Base-by-base conservation (phyloP, 208 protist species). In the Porcisia deanei region DNA sequence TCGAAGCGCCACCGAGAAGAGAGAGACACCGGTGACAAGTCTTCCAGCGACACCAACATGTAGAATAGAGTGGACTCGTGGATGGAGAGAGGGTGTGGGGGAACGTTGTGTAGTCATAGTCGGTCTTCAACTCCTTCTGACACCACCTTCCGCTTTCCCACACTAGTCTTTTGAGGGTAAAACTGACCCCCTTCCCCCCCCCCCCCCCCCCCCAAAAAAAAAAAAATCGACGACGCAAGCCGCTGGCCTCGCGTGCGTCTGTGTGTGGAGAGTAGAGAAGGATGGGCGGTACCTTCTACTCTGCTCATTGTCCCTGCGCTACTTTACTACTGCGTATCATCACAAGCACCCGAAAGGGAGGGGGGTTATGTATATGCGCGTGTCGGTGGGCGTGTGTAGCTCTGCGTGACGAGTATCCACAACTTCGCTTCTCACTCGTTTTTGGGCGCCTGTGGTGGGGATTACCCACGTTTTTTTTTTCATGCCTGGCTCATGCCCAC, bases 1-100 rank as follows among this genome's bases (percentile, higher is more conserved):
- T 30, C 68, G 52, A 81, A 81, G 75, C 73, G 70, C 10, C 73
- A 81, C 49, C 73, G 75, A 45, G 58, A 72, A 58, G 75, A 85
- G 18, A 53, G 22, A 34, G 45, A 61, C 43, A 73, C 20, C 22
- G 71, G 34, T 18, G 60, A 39, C 47, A 67, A 69, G 30, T 73
- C 73, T 45, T 77, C 67, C 22, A 78, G 73, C 63, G 81, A 79
- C 34, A 79, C 68, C 66, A 70, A 81, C 18, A 65, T 30, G 2
- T 71, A 57, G 7, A 34, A 49, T 20, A n/a, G 47, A 10, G 39
- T 16, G 20, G 61, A 10, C 41, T 52, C 47, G 47, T 52, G 47
- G 10, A 41, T 59, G 30, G 61, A 34, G 58, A 34, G 37, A 16
- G 37, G 53, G 43, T 12, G 4, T 2, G n/a, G 49, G 39, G 49